phyloP scores from a whole-genome alignment of 768 basidiomycete species.

The Suillus subalutaceus region DNA sequence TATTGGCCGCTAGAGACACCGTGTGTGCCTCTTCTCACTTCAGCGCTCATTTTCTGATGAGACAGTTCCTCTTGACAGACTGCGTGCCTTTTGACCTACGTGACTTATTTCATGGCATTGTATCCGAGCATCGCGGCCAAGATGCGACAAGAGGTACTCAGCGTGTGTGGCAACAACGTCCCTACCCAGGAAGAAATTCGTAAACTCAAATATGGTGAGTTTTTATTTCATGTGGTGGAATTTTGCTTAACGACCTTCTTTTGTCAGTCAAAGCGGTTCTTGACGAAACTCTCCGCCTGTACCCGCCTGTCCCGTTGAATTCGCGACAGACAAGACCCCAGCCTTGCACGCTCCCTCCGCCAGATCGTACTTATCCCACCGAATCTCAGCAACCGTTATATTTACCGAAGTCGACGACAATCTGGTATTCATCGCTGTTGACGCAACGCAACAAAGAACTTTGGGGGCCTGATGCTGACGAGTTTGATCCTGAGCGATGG shows the following conservation, averaged over 20 bases:
- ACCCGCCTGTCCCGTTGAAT: conserved; percentile 80
- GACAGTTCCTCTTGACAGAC: conserved; percentile 45
- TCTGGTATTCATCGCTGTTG: conserved; percentile 63
- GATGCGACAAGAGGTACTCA: conserved; percentile 63
- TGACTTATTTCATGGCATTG: conserved; percentile 69
- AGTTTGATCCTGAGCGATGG: conserved; percentile 84
- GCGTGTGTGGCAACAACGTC: conserved; percentile 51
- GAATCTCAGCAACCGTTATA: conserved; percentile 48
- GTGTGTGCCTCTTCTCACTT: conserved; percentile 39
- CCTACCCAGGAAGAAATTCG: conserved; percentile 62
- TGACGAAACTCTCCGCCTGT: conserved; percentile 77
- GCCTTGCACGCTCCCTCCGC: conserved; percentile 52
- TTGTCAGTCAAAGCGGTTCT: conserved; percentile 70
- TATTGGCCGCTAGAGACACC: conserved; percentile 80
- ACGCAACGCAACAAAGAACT: conserved; percentile 67
- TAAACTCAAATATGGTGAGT: conserved; percentile 67
- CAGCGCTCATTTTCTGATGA: conserved; percentile 4
- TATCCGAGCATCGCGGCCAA: conserved; percentile 57
- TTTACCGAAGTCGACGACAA: conserved; percentile 57
- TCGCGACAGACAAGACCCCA: conserved; percentile 56
- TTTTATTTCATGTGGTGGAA: conserved; percentile 9
- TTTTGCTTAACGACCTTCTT: conserved; percentile 11
- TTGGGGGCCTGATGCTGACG: conserved; percentile 78
- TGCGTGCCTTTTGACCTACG: conserved; percentile 66
- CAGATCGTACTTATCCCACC: conserved; percentile 49